Conservation (phyloP, 768 basidiomycete species). For the Trametes coccinea region DNA sequence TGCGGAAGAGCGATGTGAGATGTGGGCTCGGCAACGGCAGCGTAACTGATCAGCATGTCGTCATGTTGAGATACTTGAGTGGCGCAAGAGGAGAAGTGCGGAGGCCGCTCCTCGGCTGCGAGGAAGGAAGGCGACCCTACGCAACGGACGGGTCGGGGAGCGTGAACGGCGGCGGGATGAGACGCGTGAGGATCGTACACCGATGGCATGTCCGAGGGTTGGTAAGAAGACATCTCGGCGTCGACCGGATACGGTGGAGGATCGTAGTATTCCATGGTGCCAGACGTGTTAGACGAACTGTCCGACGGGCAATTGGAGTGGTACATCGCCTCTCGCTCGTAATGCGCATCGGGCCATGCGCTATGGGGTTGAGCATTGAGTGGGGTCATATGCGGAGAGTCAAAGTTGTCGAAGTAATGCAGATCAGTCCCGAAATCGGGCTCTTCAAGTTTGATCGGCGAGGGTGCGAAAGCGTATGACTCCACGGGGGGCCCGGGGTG, state of each 20-base stretch:
- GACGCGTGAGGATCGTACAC: background rate
- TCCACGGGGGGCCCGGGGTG: background rate
- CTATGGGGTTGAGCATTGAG: background rate
- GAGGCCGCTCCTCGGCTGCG: constrained; percentile 1
- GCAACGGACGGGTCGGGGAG: constrained; percentile 19
- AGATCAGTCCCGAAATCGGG: constrained; percentile 13
- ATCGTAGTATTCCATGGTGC: constrained; percentile 13
- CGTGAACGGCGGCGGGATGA: constrained; percentile 13
- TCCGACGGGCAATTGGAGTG: background rate
- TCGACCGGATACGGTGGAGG: constrained; percentile 10
- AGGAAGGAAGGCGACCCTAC: constrained; percentile 21
- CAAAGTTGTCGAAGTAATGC: constrained; percentile 9
- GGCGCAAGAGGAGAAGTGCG: constrained; percentile 2
- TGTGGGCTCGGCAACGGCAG: constrained; percentile 2
- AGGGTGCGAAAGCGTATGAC: background rate
- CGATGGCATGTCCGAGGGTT: background rate
- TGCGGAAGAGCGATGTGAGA: constrained; percentile 20
- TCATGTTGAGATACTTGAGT: constrained; percentile 10
- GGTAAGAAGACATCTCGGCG: constrained; percentile 5
- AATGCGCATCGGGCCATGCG: constrained; percentile 10
- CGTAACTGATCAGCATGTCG: constrained; percentile 14
- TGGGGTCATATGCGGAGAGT: background rate
- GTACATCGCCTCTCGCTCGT: background rate
- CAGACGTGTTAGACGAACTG: background rate
- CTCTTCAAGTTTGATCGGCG: constrained; percentile 14